Conservation (phyloP, 768 basidiomycete genomes). For the Infundibulicybe gibba region DNA sequence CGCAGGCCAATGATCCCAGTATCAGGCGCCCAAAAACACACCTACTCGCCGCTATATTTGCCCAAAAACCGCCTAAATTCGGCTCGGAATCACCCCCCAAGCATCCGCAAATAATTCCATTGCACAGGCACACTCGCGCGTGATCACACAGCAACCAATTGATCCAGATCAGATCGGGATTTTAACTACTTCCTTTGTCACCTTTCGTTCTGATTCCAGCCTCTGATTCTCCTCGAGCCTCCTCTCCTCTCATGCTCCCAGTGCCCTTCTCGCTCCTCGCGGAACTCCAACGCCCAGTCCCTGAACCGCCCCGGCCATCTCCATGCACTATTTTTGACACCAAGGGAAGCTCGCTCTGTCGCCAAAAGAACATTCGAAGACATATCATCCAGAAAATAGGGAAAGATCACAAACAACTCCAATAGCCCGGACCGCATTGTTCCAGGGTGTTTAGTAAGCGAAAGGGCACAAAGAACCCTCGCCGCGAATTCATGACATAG, state of each 20-base stretch:
- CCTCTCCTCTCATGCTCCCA: neutral
- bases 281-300: neutral
- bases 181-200: neutral
- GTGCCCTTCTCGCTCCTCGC: neutral
- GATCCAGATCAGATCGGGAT: constrained; percentile 8
- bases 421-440: too few relatives aligned
- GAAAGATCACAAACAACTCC: too few relatives aligned
- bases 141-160: constrained; percentile 7
- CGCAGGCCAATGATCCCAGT: neutral
- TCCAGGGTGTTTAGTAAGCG: too few relatives aligned
- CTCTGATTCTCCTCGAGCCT: neutral
- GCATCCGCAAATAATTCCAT: neutral
- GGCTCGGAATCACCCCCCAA: neutral
- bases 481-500: too few relatives aligned
- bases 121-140: constrained; percentile 1
- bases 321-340: neutral
- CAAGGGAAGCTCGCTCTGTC: neutral
- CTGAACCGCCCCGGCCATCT: neutral
- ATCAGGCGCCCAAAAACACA: neutral
- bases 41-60: neutral
- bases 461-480: too few relatives aligned
- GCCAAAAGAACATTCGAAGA: too few relatives aligned
- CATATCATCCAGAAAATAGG: too few relatives aligned
- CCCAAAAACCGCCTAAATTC: too few relatives aligned
- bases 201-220: neutral